Evolutionary conservation across 2,329 filamentous ascomycete genomes (phyloP).

Genomic region (Claviceps sorghi): DNA sequence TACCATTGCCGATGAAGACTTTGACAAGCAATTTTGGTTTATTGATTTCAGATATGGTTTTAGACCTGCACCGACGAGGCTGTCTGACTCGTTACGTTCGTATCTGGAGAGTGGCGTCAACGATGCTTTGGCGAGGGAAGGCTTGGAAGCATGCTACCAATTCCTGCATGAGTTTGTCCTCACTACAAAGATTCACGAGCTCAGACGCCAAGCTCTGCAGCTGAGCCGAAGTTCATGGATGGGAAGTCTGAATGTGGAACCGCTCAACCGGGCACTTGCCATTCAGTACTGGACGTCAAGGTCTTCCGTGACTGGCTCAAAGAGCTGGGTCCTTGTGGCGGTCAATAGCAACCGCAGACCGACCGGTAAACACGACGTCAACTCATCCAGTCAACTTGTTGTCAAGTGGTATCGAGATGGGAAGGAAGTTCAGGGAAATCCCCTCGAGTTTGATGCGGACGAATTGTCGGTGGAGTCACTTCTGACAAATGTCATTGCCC

Average conservation of each 20-base stretch:
- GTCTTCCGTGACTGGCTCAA: constrained; percentile 36
- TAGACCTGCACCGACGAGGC: constrained; percentile 44
- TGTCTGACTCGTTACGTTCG: constrained; percentile 49
- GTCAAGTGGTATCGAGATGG: constrained; percentile 76
- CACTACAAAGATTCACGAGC: constrained; percentile 77
- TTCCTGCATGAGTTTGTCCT: constrained; percentile 78
- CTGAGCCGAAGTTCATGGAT: constrained; percentile 62
- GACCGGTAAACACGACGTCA: constrained; percentile 24
- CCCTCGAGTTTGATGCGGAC: constrained; percentile 51
- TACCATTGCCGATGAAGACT: constrained; percentile 75
- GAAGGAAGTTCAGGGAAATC: constrained; percentile 54
- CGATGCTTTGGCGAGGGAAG: constrained; percentile 50
- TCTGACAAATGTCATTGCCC: constrained; percentile 58
- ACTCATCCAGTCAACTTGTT: constrained; percentile 38
- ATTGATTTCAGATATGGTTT: constrained; percentile 83
- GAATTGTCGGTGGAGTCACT: constrained; percentile 60
- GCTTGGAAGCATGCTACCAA: constrained; percentile 67
- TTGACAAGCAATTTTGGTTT: constrained; percentile 77
- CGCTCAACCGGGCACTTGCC: constrained; percentile 65
- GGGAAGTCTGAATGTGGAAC: constrained; percentile 61
- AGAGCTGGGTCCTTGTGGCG: constrained; percentile 86
- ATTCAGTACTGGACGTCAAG: constrained; percentile 81
- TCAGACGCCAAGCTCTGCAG: constrained; percentile 61
- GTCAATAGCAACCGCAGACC: constrained; percentile 50
- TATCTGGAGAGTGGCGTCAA: constrained; percentile 63